Evolutionary conservation across 495 filamentous ascomycete species (phyloP).

Genomic region (Aspergillus ellipticus): DNA sequence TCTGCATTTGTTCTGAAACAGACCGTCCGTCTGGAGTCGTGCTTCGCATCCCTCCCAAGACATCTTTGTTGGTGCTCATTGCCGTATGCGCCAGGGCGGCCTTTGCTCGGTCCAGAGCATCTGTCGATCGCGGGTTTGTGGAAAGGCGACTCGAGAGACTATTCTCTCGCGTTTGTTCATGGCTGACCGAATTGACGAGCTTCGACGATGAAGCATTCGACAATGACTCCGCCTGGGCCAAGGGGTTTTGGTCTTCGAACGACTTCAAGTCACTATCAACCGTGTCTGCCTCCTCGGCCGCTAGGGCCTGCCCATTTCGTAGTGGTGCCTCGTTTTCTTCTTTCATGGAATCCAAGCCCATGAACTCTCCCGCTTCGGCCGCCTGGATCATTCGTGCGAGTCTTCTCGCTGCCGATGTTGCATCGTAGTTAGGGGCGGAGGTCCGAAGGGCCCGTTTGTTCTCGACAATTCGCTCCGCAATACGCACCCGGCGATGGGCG

Average conservation of each 20-base stretch:
- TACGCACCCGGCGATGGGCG: constrained; percentile 36
- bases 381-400: constrained; percentile 41
- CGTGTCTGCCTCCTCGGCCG: neutral
- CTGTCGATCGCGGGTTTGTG: neutral
- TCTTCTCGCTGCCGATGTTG: constrained; percentile 37
- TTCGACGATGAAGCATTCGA: neutral
- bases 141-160: neutral
- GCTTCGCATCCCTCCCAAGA: neutral
- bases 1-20: constrained; percentile 10
- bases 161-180: neutral
- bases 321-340: constrained; percentile 18
- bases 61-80: neutral
- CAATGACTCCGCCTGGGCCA: neutral
- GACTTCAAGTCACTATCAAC: neutral
- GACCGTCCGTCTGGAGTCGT: neutral
- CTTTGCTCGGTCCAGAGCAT: neutral
- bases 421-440: constrained; percentile 44
- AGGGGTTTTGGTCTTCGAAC: neutral
- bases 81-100: neutral
- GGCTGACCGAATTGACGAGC: neutral
- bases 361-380: constrained; percentile 42
- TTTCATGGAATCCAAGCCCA: constrained; percentile 37
- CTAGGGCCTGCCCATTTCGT: neutral
- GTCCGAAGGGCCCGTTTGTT: constrained; percentile 43
- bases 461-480: constrained; percentile 42